A percentile compares a stretch with the other conserved stretches of the same genome.
These are phyloP conservation scores for Sutorius eximius DNA, from an alignment of 1,284 basidiomycete genomes.

Conservation along the genomic window DNA sequence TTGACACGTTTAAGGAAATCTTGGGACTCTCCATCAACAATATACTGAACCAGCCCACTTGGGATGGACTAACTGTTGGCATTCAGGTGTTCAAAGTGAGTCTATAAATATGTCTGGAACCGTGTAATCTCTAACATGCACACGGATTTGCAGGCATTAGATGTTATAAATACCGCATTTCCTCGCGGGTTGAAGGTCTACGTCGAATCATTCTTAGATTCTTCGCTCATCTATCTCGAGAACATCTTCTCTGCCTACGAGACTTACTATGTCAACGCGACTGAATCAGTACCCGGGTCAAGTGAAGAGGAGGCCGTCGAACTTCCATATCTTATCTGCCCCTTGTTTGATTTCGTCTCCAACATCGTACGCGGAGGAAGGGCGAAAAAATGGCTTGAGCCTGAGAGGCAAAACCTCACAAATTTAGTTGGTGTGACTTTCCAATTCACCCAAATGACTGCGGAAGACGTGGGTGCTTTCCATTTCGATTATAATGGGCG, in stretches of 20 bases:
- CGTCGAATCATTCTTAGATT: constrained; percentile 59
- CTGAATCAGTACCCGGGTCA: constrained; percentile 55
- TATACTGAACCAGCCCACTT: constrained; percentile 55
- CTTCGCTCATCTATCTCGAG: constrained; percentile 66
- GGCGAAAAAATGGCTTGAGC: constrained; percentile 61
- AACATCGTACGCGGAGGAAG: constrained; percentile 61
- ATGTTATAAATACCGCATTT: constrained; percentile 75
- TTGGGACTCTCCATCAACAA: constrained; percentile 67
- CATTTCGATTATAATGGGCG: constrained; percentile 1
- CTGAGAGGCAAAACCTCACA: constrained; percentile 45
- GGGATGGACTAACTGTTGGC: constrained; percentile 77
- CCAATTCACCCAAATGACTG: constrained; percentile 83
- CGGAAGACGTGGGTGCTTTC: constrained; percentile 71
- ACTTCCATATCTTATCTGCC: constrained; percentile 72
- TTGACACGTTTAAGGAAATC: constrained; percentile 80
- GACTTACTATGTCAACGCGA: constrained; percentile 64
- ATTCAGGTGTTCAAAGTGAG: constrained; percentile 79
- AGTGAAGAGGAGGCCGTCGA: constrained; percentile 81
- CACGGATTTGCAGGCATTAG: constrained; percentile 56
- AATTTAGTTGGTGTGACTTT: constrained; percentile 63
- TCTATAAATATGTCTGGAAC: not conserved
- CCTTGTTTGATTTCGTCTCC: constrained; percentile 80
- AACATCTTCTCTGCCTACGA: constrained; percentile 66
- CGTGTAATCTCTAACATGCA: not conserved
- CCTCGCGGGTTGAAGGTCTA: constrained; percentile 64